A percentile compares a stretch with the other conserved stretches of the same genome.
These are phyloP conservation scores for Diplosphaera chodatii DNA, from an alignment of 139 green algal species.

Conservation along the genomic window DNA sequence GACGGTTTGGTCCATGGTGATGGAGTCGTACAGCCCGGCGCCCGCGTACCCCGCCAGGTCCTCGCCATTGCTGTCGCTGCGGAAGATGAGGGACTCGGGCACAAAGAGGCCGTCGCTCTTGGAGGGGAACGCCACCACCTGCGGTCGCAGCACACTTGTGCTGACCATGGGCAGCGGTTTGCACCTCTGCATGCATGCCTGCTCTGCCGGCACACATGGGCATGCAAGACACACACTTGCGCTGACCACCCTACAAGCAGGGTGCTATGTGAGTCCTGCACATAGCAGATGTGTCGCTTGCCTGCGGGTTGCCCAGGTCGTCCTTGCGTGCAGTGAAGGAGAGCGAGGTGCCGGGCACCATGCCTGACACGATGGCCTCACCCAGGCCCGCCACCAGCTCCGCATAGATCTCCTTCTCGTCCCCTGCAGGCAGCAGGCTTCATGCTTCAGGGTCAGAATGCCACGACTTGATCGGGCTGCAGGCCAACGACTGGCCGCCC, in stretches of 20 bases:
- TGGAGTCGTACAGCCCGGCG: conserved; percentile 86
- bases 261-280: too few species aligned
- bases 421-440: conserved; percentile 1
- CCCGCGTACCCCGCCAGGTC: conserved; percentile 92
- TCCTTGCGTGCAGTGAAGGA: conserved; percentile 73
- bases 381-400: conserved; percentile 94
- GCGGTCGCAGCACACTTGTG: not conserved
- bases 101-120: conserved; percentile 92
- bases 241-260: too few species aligned
- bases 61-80: conserved; percentile 92
- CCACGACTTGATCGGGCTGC: too few species aligned
- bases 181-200: too few species aligned
- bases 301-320: conserved; percentile 59
- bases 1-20: conserved; percentile 84
- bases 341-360: conserved; percentile 84
- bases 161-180: too few species aligned
- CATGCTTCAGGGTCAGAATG: too few species aligned
- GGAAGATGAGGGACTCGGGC: conserved; percentile 84
- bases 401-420: conserved; percentile 83
- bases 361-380: conserved; percentile 90
- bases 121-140: conserved; percentile 75
- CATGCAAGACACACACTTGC: too few species aligned
- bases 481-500: too few species aligned
- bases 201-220: too few species aligned
- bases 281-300: too few species aligned